A percentile compares a stretch with the other conserved stretches of the same genome.
Conservation (phyloP, 176 grass and related monocot genomes). For the Hordeum vulgare region MorexV3_pseudomolecules_assembly NC_058519.1:142401053-142401552, state of each 20-base stretch:
- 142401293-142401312: neutral
- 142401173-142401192: neutral
- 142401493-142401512: conserved; percentile 91
- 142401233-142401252: neutral
- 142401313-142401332: neutral
- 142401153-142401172: neutral
- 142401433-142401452: conserved; percentile 89
- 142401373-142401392: neutral
- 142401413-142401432: conserved; percentile 88
- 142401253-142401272: neutral
- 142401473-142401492: conserved; percentile 96
- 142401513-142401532: conserved; percentile 76
- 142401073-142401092: too few relatives aligned
- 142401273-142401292: neutral
- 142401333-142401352: neutral
- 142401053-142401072: too few relatives aligned
- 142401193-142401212: neutral
- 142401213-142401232: neutral
- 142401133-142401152: neutral
- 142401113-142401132: neutral
- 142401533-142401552: conserved; percentile 62
- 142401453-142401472: conserved; percentile 84
- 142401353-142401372: too few relatives aligned
- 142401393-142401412: conserved; percentile 49
- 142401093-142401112: neutral